Base-by-base conservation (phyloP, 306 rosid genomes). In the Mimosa pudica region DNA sequence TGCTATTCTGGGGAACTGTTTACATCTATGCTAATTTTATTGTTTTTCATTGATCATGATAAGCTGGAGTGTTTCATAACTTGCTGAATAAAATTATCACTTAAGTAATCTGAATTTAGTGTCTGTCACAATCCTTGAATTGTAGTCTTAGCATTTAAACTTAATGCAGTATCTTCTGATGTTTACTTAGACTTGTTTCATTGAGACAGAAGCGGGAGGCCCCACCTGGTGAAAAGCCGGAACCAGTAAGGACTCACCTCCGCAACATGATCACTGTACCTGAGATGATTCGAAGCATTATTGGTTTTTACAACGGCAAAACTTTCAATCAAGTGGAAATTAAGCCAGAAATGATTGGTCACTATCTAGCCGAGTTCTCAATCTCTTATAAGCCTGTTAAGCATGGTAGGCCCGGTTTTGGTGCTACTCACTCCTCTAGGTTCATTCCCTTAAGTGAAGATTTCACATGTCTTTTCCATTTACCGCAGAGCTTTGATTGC, bases 371-470 rank as follows among this genome's bases (percentile, higher is more conserved):
- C 36, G 85, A 77, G 52, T 82, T 82, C 76, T 82, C 82, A 36
- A 73, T 68, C 49, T 35, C 47, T 67, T 74, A 60, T 60, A 78
- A 78, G 80, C 83, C 77, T 0, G 82, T 74, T 62, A 77, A 71
- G 82, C 84, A 80, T 18, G 77, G 77, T 17, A 78, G 84, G 78
- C 84, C 80, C 0, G 86, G 83, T 61, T 60, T 83, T 24, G 74
- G 80, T 74, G 84, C 86, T 30, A 73, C 82, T 70, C 80, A 84
- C 65, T 72, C 80, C 1, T 76, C 69, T 1, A 73, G 84, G 79
- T 84, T 76, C 70, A 80, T 80, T 55, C 84, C 84, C 84, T 80
- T 41, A 80, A 80, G 79, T 80, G 79, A 80, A 74, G 60, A 55
- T 64, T 67, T 67, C 52, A 5, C 44, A n/a, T 4, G 54, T 45